phyloP scores from a whole-genome alignment of 2,329 filamentous ascomycete species.

The Cercospora canescens region DNA sequence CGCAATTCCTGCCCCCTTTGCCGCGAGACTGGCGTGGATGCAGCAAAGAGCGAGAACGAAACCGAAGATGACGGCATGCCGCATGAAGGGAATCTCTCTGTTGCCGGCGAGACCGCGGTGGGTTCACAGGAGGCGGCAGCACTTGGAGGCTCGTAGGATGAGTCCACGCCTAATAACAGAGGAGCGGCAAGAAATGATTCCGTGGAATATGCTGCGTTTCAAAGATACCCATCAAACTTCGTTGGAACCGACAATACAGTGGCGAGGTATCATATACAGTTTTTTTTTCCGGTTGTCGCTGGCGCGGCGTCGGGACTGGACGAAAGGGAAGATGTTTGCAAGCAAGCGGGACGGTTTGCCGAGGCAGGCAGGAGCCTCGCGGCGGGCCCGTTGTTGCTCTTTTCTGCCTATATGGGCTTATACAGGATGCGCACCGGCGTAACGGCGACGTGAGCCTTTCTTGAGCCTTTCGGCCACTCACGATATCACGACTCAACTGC shows the following conservation, averaged over 20 bases:
- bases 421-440: conserved; percentile 1
- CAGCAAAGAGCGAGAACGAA: conserved; percentile 38
- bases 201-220: conserved; percentile 14
- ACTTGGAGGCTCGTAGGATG: conserved; percentile 18
- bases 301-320: conserved; percentile 10
- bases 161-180: conserved; percentile 7
- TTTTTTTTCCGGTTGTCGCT: background rate
- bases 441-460: background rate
- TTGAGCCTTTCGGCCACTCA: background rate
- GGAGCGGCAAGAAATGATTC: conserved; percentile 12
- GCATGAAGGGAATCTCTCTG: background rate
- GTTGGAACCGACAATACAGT: conserved; percentile 9
- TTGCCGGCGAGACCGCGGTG: background rate
- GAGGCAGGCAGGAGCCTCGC: background rate
- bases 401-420: conserved; percentile 1
- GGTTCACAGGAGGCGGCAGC: conserved; percentile 10
- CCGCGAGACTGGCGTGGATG: conserved; percentile 59
- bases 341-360: background rate
- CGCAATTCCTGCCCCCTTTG: conserved; percentile 65
- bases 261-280: conserved; percentile 12
- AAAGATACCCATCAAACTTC: conserved; percentile 16
- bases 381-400: conserved; percentile 5
- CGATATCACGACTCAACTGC: conserved; percentile 11
- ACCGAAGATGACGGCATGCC: conserved; percentile 8
- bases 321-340: conserved; percentile 3